A percentile compares a stretch with the other conserved stretches of the same genome.
These are phyloP conservation scores for Hyphopichia wangnamkhiaoensis DNA, from an alignment of 1,139 yeast species.

Conservation along the genomic window DNA sequence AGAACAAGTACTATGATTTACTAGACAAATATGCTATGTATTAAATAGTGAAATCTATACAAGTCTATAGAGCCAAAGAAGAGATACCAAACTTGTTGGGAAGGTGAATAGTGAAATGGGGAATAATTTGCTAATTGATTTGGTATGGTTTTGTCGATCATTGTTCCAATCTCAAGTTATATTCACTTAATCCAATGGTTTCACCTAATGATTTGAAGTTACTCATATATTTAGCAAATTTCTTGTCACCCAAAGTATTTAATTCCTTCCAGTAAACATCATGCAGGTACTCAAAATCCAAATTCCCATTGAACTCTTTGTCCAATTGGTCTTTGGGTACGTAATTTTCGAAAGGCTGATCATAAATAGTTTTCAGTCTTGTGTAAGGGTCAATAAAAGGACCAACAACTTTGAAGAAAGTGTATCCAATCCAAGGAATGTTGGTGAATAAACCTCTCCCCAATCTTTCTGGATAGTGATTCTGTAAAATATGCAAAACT, in stretches of 20 bases:
- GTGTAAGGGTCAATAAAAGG: constrained; percentile 97
- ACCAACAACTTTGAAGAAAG: constrained; percentile 82
- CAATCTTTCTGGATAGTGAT: constrained; percentile 93
- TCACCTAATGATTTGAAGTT: constrained; percentile 71
- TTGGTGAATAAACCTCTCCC: constrained; percentile 90
- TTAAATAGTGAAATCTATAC: no score
- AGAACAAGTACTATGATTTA: no score
- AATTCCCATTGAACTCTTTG: constrained; percentile 76
- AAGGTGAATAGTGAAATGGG: no score
- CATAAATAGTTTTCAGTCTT: constrained; percentile 85
- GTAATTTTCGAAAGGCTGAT: constrained; percentile 80
- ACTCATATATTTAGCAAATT: constrained; percentile 54
- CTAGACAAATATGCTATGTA: no score
- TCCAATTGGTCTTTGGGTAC: constrained; percentile 84
- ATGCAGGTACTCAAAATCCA: constrained; percentile 82
- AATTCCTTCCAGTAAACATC: constrained; percentile 78
- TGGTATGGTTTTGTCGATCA: neutral
- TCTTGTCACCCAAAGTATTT: constrained; percentile 55
- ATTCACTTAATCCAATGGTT: constrained; percentile 69
- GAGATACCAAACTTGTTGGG: no score
- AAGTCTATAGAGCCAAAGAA: no score
- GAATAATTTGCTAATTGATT: no score
- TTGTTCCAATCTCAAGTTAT: constrained; percentile 32
- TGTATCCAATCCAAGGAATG: constrained; percentile 90
- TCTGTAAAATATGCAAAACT: constrained; percentile 83